A percentile compares a stretch with the other conserved stretches of the same genome.
Evolutionary conservation across 768 basidiomycete species (phyloP).

Genomic region (Pisolithus orientalis): DNA sequence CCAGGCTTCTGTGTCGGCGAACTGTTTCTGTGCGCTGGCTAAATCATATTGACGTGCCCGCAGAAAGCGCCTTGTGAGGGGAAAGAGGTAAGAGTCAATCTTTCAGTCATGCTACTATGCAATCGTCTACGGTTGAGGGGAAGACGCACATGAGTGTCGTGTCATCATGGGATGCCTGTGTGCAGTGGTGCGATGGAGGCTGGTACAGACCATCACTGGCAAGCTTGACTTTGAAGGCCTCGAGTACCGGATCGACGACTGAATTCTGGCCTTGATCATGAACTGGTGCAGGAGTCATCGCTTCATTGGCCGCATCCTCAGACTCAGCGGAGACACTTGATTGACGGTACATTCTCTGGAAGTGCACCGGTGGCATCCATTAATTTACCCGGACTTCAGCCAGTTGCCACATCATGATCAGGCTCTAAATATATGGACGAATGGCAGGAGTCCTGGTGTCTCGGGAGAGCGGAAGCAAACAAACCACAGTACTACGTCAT

Average conservation of each 20-base stretch:
- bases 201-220: slow-evolving; percentile 46
- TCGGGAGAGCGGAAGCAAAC: no score
- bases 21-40: slow-evolving; percentile 61
- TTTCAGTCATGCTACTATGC: not conserved
- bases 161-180: slow-evolving; percentile 54
- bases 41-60: slow-evolving; percentile 70
- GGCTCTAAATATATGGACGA: no score
- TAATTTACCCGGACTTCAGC: no score
- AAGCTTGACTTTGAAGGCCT: slow-evolving; percentile 49
- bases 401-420: no score
- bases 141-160: slow-evolving; percentile 54
- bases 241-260: slow-evolving; percentile 21
- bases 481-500: no score
- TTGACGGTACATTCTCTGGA: no score
- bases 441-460: no score
- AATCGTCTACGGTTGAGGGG: not conserved
- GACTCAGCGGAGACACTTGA: no score
- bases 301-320: not conserved
- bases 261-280: not conserved
- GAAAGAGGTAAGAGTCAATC: not conserved
- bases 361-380: no score
- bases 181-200: slow-evolving; percentile 23
- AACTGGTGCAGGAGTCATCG: not conserved
- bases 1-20: slow-evolving; percentile 64
- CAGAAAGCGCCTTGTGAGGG: slow-evolving; percentile 57